Evolutionary conservation across 2,329 filamentous ascomycete genomes (phyloP), one percentile per base, ranked within the genome.

Genomic region (Colletotrichum orchidophilum): DNA sequence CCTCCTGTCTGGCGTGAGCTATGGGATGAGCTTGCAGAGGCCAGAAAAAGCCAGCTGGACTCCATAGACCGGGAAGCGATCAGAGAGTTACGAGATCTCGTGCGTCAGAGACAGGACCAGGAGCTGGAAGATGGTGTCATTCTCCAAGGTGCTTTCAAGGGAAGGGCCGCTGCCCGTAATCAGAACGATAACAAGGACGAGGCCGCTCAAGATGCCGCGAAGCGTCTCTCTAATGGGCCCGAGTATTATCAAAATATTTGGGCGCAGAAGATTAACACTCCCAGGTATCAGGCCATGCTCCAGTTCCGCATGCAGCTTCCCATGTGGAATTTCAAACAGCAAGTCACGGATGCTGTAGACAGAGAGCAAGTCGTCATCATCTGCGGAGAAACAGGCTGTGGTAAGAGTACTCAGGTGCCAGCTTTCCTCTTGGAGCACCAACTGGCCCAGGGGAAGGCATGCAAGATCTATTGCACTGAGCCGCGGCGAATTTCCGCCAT

Each of bases 341-440:
- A 94, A 60, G 94, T 98, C 8, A 83, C 98, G 13, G 86, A 90
- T 29, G 89, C 93, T 2, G 91, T 99, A 33, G 92, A 94, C 57
- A 86, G 88, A 26, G 89, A 97, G 74, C 95, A 96, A 77, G 93
- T 97, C 11, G 91, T 96, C 11, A 98, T 99, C 71, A 90, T 99
- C 33, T 98, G 96, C 79, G 96, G 96, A 79, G 96, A 99, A 82
- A 99, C 96, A 3, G 96, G 96, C 75, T 98, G 93, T 79, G 96
- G 96, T 74, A 99, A 99, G 85, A 98, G 95, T 81, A 99, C 96
- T 0, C 96, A 99, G 77, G 93, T 98, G n/a, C 96, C 96, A 5
- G 92, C 95, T 0, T 98, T 97, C 78, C 89, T 99, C 64, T 85
- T 99, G 8, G 96, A 99, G 80, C 90, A 97, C 76, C 92, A 98